Evolutionary conservation across 208 protist genomes (phyloP).

Genomic region (Tetramitus jugosus): DNA sequence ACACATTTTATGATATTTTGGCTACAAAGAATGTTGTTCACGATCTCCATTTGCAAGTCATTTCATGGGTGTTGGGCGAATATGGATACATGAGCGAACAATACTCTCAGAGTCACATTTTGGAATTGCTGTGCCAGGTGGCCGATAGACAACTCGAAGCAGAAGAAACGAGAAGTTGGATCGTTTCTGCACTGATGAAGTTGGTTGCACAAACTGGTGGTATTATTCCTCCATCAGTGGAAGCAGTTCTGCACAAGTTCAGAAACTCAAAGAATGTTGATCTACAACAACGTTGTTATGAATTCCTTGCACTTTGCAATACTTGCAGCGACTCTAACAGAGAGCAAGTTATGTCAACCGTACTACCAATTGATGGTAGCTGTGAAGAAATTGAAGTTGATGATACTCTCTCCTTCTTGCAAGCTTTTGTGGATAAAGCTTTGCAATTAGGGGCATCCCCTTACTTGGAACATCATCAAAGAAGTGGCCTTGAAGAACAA

Average conservation of each 20-base stretch:
- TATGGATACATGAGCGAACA: slow-evolving; percentile 67
- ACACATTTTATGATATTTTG: slow-evolving; percentile 58
- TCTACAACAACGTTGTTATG: slow-evolving; percentile 67
- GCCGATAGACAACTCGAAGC: slow-evolving; percentile 47
- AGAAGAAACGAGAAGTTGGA: slow-evolving; percentile 49
- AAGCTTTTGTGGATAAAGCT: slow-evolving; percentile 46
- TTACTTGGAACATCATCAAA: slow-evolving; percentile 33
- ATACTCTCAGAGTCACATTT: slow-evolving; percentile 43
- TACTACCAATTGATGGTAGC: slow-evolving; percentile 59
- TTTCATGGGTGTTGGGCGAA: slow-evolving; percentile 81
- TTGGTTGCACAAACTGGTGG: slow-evolving; percentile 43
- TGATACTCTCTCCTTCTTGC: slow-evolving; percentile 44
- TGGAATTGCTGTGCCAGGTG: slow-evolving; percentile 59
- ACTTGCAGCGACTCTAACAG: background rate
- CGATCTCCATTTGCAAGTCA: slow-evolving; percentile 55
- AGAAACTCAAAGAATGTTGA: slow-evolving; percentile 49
- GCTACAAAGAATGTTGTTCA: slow-evolving; percentile 40
- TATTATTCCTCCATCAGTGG: background rate
- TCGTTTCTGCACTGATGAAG: slow-evolving; percentile 65
- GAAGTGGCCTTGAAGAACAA: background rate
- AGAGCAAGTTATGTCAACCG: slow-evolving; percentile 45
- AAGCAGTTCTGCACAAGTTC: slow-evolving; percentile 25
- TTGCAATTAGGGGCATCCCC: slow-evolving; percentile 42
- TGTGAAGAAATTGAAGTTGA: slow-evolving; percentile 59
- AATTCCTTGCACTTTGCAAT: slow-evolving; percentile 50